Conservation (phyloP, 225 moss, liverwort and hornwort species). For the Takakia lepidozioides region DNA sequence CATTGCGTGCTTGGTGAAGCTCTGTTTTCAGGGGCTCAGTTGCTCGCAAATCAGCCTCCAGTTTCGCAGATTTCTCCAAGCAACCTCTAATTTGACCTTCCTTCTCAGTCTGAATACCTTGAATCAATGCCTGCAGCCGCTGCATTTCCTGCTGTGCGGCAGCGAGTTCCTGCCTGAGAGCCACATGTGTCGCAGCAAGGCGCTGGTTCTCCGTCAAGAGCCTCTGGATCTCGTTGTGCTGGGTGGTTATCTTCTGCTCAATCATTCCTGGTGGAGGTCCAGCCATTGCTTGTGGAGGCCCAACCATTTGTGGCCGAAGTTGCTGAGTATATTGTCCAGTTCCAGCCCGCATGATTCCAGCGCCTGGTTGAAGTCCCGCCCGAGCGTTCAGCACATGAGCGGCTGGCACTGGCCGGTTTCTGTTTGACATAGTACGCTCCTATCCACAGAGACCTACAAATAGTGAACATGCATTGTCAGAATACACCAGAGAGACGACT, state of each 20-base stretch:
- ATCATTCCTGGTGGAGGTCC: slow-evolving; percentile 59
- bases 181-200: slow-evolving; percentile 86
- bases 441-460: too few relatives aligned
- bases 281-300: slow-evolving; percentile 42
- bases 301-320: slow-evolving; percentile 63
- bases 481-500: too few relatives aligned
- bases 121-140: slow-evolving; percentile 61
- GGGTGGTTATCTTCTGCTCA: slow-evolving; percentile 76
- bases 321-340: slow-evolving; percentile 41
- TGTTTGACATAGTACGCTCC: slow-evolving; percentile 63
- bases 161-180: slow-evolving; percentile 77
- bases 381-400: slow-evolving; percentile 39
- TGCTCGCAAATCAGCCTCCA: slow-evolving; percentile 69
- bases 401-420: slow-evolving; percentile 34
- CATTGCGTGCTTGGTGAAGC: slow-evolving; percentile 71
- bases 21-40: slow-evolving; percentile 69
- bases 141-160: slow-evolving; percentile 85
- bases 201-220: slow-evolving; percentile 80
- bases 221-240: slow-evolving; percentile 75
- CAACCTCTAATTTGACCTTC: slow-evolving; percentile 70
- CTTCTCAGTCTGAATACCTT: slow-evolving; percentile 72
- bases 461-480: too few relatives aligned
- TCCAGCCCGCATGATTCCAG: slow-evolving; percentile 37
- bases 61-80: slow-evolving; percentile 62
- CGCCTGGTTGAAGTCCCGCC: slow-evolving; percentile 31